phyloP scores from a whole-genome alignment of 192 early-diverging fungal species.

The Backusella morwellensis region DNA sequence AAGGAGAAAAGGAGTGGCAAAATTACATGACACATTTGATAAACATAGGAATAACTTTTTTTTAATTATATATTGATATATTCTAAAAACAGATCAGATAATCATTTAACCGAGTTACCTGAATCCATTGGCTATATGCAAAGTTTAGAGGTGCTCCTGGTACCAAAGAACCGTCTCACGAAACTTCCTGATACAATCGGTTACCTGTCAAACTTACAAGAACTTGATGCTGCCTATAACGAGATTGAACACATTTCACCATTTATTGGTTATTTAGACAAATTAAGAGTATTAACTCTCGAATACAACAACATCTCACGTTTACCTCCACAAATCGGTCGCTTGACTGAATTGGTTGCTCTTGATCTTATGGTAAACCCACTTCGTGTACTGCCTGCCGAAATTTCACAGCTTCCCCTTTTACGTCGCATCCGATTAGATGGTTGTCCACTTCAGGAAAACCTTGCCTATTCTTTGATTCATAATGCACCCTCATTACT shows the following conservation, averaged over 20 bases:
- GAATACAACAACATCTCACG: constrained; percentile 57
- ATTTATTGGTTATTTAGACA: constrained; percentile 56
- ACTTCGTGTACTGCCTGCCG: constrained; percentile 67
- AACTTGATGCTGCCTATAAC: constrained; percentile 68
- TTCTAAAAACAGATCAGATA: constrained; percentile 61
- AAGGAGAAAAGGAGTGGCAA: neutral
- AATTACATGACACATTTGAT: neutral
- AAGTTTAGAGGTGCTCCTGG: constrained; percentile 56
- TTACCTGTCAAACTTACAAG: constrained; percentile 61
- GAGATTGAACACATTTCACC: constrained; percentile 57
- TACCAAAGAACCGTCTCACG: constrained; percentile 62
- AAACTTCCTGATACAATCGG: constrained; percentile 70
- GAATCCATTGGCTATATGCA: constrained; percentile 71
- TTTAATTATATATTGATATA: constrained; percentile 8
- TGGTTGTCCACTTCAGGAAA: constrained; percentile 45
- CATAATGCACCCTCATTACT: constrained; percentile 61
- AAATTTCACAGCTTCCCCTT: constrained; percentile 65
- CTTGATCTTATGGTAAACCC: constrained; percentile 71
- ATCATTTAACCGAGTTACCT: constrained; percentile 65
- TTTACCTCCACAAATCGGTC: constrained; percentile 66
- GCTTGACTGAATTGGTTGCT: constrained; percentile 52
- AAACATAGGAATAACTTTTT: neutral
- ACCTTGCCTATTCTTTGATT: constrained; percentile 33
- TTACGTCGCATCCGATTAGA: constrained; percentile 59
- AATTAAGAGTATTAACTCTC: constrained; percentile 61